phyloP scores from a whole-genome alignment of 1,284 basidiomycete genomes.

The Ganoderma boninense region DNA sequence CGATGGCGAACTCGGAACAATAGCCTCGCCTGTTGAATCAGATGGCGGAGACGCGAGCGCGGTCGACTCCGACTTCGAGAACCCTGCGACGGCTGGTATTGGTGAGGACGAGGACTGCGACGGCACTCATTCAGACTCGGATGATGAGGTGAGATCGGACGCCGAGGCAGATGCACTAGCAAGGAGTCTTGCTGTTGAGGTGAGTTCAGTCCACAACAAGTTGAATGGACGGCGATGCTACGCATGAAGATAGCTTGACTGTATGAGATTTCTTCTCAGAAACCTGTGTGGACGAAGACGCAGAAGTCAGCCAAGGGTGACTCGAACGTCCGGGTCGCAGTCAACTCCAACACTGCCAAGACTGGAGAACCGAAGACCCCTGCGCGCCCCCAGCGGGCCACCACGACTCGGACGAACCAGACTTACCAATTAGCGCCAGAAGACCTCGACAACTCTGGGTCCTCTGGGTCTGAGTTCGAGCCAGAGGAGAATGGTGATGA shows the following conservation, averaged over 20 bases:
- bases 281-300: not conserved
- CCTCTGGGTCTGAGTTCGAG: not conserved
- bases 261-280: too few species aligned
- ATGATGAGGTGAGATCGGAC: not conserved
- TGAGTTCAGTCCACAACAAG: too few species aligned
- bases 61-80: not conserved
- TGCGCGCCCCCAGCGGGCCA: too few species aligned
- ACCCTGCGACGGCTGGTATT: not conserved
- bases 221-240: too few species aligned
- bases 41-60: not conserved
- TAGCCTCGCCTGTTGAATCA: too few species aligned
- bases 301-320: not conserved
- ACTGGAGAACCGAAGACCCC: too few species aligned
- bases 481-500: not conserved
- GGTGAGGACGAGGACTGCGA: not conserved
- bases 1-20: not conserved
- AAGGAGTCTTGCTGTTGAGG: not conserved
- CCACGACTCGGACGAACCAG: too few species aligned
- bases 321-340: too few species aligned
- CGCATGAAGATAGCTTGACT: too few species aligned
- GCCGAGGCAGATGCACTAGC: not conserved
- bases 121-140: not conserved
- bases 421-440: not conserved
- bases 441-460: not conserved
- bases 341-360: too few species aligned